Percentiles rank a stretch among this genome's conserved stretches.
phyloP scores from a whole-genome alignment of 805 yeast genomes.

The Barnettozyma sucrosica region DNA sequence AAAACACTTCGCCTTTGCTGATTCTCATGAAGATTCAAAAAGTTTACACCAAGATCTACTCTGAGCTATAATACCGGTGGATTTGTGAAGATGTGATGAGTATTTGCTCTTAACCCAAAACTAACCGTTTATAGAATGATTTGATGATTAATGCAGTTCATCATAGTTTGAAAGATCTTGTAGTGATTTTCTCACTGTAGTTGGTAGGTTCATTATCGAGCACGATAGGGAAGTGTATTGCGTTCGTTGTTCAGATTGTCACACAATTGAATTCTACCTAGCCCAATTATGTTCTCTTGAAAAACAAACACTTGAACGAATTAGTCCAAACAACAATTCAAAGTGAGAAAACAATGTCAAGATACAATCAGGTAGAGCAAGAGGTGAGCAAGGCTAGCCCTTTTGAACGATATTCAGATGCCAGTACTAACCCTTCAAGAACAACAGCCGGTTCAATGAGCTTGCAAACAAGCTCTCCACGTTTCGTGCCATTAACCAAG shows the following conservation, averaged over 20 bases:
- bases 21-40: conserved; percentile 30
- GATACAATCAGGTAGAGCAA: conserved; percentile 28
- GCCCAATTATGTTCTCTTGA: too few relatives aligned
- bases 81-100: background rate
- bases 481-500: conserved; percentile 60
- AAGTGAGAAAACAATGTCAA: conserved; percentile 17
- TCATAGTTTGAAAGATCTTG: background rate
- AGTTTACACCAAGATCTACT: conserved; percentile 39
- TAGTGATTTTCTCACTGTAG: background rate
- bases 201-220: background rate
- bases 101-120: background rate
- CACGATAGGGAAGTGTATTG: too few relatives aligned
- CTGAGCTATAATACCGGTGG: conserved; percentile 24
- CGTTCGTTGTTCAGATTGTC: too few relatives aligned
- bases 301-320: conserved; percentile 1
- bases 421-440: conserved; percentile 30
- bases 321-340: background rate
- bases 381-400: conserved; percentile 10
- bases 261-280: too few relatives aligned
- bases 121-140: background rate
- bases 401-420: too few relatives aligned
- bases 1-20: conserved; percentile 32
- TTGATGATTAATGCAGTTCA: background rate
- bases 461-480: conserved; percentile 62
- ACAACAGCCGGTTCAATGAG: conserved; percentile 56